Percentiles rank a stretch among this genome's conserved stretches.
phyloP scores from a whole-genome alignment of 1,139 yeast species.

The Pneumocystis carinii region DNA sequence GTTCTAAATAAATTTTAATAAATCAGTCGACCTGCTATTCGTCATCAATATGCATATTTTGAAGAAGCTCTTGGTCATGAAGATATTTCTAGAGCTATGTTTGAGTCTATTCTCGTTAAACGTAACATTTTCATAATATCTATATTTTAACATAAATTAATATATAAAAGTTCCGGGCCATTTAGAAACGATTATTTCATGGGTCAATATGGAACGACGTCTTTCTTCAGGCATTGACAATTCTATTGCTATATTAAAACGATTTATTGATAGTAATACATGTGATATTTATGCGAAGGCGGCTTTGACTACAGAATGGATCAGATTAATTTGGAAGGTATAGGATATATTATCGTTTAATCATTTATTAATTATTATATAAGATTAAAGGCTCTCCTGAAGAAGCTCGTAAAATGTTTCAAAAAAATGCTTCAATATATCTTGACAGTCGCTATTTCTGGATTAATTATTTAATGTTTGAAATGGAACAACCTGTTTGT shows the following conservation, averaged over 20 bases:
- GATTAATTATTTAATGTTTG: conserved; percentile 23
- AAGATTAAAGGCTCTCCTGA: conserved; percentile 15
- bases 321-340: conserved; percentile 17
- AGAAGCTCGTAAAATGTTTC: conserved; percentile 18
- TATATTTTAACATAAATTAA: not conserved
- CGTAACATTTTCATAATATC: conserved; percentile 1
- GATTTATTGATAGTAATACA: conserved; percentile 20
- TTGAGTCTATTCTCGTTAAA: conserved; percentile 18
- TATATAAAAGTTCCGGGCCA: conserved; percentile 18
- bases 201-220: conserved; percentile 17
- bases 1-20: not conserved
- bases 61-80: conserved; percentile 23
- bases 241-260: conserved; percentile 16
- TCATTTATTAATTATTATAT: not conserved
- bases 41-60: conserved; percentile 25
- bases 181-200: conserved; percentile 20
- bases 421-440: conserved; percentile 14
- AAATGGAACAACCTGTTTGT: conserved; percentile 17
- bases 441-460: conserved; percentile 21
- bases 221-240: conserved; percentile 12
- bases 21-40: conserved; percentile 19
- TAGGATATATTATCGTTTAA: not conserved
- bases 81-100: conserved; percentile 22
- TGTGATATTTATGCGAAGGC: conserved; percentile 15
- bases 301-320: conserved; percentile 18